Evolutionary conservation across 2,329 filamentous ascomycete genomes (phyloP), one percentile per base, ranked within the genome.

Genomic region (Fusarium xyrophilum): DNA sequence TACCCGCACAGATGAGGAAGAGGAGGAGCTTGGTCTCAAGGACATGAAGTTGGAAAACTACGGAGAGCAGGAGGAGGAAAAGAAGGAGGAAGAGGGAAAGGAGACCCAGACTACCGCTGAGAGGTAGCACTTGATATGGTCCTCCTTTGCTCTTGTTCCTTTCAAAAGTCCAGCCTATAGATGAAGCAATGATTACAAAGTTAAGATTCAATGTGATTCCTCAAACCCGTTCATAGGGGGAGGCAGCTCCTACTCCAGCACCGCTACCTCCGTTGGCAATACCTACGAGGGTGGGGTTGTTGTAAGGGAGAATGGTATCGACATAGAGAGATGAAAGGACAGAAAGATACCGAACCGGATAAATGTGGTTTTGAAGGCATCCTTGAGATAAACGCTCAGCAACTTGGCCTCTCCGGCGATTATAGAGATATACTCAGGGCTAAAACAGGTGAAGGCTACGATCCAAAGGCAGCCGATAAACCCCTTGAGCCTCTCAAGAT

Each of bases 31-130:
- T 14, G 96, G 96, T 0, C 81, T 99, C 69, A 89, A 83, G 62
- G 96, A 99, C 76, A 99, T 99, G 89, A 96, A 95, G 85, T 89
- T 89, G 0, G 94, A 98, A 78, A 89, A 89, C 0, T 98, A 99
- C 75, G 83, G 88, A 55, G 85, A 88, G 64, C 62, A 75, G 39
- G 69, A 75, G 61, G 71, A 73, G 25, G 72, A 78, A 56, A 73
- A 75, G 44, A 72, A 70, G 36, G 52, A 47, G 33, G 33, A n/a
- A 42, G 61, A 53, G 13, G 53, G 55, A 30, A 58, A 71, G 25
- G 65, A 72, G 43, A 33, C 58, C 10, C 56, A 71, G 56, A 46
- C 46, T 23, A 40, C 56, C 15, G 30, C 63, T 35, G 50, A 63
- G 28, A 70, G 61, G 57, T 73, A 68, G 64, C 59, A 52, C 23